Evolutionary conservation across 2,329 filamentous ascomycete species (phyloP), one percentile per base, ranked within the genome.

Genomic region (Trichoderma aggressivum): DNA sequence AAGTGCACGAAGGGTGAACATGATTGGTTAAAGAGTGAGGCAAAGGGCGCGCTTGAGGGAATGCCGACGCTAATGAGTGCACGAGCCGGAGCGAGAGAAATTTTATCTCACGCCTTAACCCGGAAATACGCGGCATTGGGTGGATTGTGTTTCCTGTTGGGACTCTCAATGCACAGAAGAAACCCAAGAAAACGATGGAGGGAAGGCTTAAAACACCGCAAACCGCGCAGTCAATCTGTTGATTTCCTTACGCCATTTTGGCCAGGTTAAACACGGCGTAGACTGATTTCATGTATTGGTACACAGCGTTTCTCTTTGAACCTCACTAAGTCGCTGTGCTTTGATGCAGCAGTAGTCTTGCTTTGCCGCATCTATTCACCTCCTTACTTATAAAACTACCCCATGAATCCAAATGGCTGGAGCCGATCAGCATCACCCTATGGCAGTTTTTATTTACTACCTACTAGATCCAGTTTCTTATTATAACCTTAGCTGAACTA

Each of bases 41-140:
- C 30, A 30, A 58, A 43, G 50, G 21, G 62, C 63, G 63, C 32
- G 32, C 43, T 34, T 59, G 24, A 55, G 53, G n/a, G 26, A 68
- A n/a, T 68, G 36, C 55, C 65, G 65, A 60, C 36, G 65, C 65
- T 60, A 68, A 60, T 21, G 36, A 8, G 56, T 32, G 65, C 65
- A 68, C 65, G 65, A 55, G 55, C 65, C 65, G 53, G 28, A 50
- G 56, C 55, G 34, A 68, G 26, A 11, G 36, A 60, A 50, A 34
- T 60, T 68, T 30, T 34, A 30, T 0, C 18, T 39, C 39, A 14
- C 59, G 36, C 21, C 64, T 50, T 60, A 56, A n/a, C 55, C 28
- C 63, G 65, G 55, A 60, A 68, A 50, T 60, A 60, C 59, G 65
- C 65, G 65, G 39, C n/a, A 56, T 30, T 30, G 32, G 24, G 10